These are phyloP conservation scores for Saccharum spontaneum DNA, from an alignment of 176 grass and related monocot species.

Conservation along the genomic window DNA sequence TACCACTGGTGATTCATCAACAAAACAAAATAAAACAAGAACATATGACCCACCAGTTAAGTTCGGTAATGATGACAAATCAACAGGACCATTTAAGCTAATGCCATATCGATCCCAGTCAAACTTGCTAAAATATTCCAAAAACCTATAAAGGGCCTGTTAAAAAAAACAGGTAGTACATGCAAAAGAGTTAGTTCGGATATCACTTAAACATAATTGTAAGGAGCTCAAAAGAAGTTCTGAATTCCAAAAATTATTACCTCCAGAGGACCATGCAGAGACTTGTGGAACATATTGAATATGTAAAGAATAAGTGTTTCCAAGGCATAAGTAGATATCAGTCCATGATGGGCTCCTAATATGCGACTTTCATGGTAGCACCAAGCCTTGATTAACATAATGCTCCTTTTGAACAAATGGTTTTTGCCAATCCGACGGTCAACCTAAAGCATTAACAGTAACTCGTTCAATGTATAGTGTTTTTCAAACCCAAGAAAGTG, in stretches of 20 bases:
- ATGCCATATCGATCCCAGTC: slow-evolving; percentile 72
- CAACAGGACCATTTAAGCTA: slow-evolving; percentile 70
- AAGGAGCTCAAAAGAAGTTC: not conserved
- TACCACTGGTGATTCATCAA: not conserved
- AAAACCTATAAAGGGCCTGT: slow-evolving; percentile 80
- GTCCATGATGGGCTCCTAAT: slow-evolving; percentile 60
- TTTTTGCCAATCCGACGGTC: slow-evolving; percentile 56
- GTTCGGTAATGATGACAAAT: slow-evolving; percentile 42
- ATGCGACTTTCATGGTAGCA: slow-evolving; percentile 83
- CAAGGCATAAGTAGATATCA: slow-evolving; percentile 87
- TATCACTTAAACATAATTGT: not conserved
- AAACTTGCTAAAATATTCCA: slow-evolving; percentile 93
- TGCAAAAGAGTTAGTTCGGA: not conserved
- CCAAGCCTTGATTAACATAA: slow-evolving; percentile 92
- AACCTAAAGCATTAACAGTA: slow-evolving; percentile 39
- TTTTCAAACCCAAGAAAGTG: not conserved
- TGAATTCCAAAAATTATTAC: slow-evolving; percentile 36
- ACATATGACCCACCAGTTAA: slow-evolving; percentile 43
- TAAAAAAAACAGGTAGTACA: slow-evolving; percentile 26
- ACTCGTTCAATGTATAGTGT: not conserved
- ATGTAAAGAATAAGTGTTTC: slow-evolving; percentile 74
- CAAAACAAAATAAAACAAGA: slow-evolving; percentile 2
- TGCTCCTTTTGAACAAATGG: slow-evolving; percentile 90
- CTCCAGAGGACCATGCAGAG: slow-evolving; percentile 58
- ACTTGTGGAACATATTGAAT: slow-evolving; percentile 72